Conservation (phyloP, 116 monocot genomes). For the Phalaenopsis hybrid region DNA sequence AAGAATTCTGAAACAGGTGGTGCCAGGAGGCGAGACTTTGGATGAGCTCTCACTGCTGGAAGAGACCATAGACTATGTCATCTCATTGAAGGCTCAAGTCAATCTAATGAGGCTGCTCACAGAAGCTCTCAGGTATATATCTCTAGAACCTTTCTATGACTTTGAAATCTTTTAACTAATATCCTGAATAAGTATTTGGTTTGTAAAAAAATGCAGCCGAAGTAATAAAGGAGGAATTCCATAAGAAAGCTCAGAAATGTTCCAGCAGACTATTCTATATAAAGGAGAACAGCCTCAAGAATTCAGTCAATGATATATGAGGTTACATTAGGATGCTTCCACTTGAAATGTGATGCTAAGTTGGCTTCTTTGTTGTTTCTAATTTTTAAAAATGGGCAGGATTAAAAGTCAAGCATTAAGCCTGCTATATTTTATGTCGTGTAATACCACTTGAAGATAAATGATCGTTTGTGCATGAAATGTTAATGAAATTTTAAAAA, state of each 20-base stretch:
- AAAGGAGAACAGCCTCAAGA: background rate
- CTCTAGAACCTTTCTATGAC: background rate
- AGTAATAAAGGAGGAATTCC: background rate
- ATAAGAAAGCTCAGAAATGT: background rate
- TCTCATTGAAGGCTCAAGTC: slow-evolving; percentile 55
- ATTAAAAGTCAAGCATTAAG: background rate
- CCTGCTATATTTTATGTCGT: background rate
- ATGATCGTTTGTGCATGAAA: background rate
- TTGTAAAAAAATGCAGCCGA: background rate
- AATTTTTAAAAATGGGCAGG: background rate
- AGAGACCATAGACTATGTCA: slow-evolving; percentile 58
- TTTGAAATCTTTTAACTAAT: no score
- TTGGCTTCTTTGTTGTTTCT: background rate
- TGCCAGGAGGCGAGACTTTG: slow-evolving; percentile 63
- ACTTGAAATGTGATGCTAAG: slow-evolving; percentile 2
- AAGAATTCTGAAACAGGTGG: slow-evolving; percentile 38
- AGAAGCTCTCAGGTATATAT: background rate
- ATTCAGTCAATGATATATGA: background rate
- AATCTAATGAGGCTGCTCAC: slow-evolving; percentile 32
- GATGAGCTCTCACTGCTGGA: slow-evolving; percentile 36
- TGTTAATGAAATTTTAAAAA: background rate
- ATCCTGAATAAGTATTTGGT: background rate
- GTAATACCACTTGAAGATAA: background rate
- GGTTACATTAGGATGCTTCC: background rate
- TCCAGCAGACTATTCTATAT: background rate